Base-by-base conservation (phyloP, 2,329 filamentous ascomycete species). In the Colletotrichum incanum region DNA sequence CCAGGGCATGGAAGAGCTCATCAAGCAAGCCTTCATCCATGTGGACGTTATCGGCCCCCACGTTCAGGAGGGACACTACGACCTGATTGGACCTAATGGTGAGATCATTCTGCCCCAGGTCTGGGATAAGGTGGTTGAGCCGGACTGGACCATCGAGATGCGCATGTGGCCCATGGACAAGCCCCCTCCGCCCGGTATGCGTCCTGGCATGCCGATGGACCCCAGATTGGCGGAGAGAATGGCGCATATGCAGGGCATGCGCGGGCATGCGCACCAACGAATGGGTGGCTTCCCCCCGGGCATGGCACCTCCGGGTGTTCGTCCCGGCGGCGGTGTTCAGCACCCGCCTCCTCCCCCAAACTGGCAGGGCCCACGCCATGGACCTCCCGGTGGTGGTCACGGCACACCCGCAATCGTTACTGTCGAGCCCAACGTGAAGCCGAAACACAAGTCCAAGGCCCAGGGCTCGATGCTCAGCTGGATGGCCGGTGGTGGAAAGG, bases 1-100 rank as follows among this genome's bases (percentile, higher is more conserved):
- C 34, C 76, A 95, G 93, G 93, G 93, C 23, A 96, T 96, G 93
- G 93, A 96, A 80, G 92, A 94, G 58, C 87, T 96, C 47, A 96
- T 96, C 80, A 93, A 93, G 78, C 93, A 96, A 83, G 94, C 94
- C 23, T 96, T 96, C 79, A 80, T 93, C 26, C 93, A 95, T 76
- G 92, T 96, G 61, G 93, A 95, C 60, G 85, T 92, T 16, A 91
- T 96, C 65, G 93, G 93, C 0, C 91, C 91, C 20, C 92, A 94
- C 76, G 93, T 96, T 34, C 90, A 91, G 75, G 89, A 93, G 70
- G 93, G 94, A 1, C 93, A 94, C 78, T 96, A 95, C 80, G 94
- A 96, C 79, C 84, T 96, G 52, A 88, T 94, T 63, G 94, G 93
- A 0, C 93, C 94, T 5, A 90, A 94, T 76, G 92, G 92, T 50